Evolutionary conservation across 345 rosid genomes (phyloP).

Genomic region (Salix suchowensis): DNA sequence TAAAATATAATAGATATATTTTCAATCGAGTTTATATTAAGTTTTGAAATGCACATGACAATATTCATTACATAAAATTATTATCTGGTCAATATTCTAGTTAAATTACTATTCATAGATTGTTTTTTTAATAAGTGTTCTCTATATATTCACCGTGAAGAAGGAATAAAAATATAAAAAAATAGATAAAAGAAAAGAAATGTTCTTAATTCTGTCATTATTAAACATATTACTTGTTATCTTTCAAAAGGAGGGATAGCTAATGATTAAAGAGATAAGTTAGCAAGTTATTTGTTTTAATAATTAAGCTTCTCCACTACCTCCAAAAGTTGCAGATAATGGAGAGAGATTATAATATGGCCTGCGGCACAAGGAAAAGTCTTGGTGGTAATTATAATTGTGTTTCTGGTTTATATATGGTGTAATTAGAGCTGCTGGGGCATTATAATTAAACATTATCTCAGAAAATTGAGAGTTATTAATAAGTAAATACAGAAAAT

Average conservation of each 20-base stretch:
- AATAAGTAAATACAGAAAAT: too few species aligned
- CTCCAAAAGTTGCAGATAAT: neutral
- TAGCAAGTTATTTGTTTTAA: neutral
- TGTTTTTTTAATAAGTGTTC: too few species aligned
- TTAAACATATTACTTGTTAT: neutral
- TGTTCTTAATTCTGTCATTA: neutral
- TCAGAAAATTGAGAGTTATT: neutral
- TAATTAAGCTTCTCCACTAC: neutral
- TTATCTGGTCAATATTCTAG: too few species aligned
- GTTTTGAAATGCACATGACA: too few species aligned
- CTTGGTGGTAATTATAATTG: neutral
- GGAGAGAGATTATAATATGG: neutral
- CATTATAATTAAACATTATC: neutral
- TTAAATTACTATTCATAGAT: too few species aligned
- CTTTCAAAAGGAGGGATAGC: conserved; percentile 15
- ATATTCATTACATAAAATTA: too few species aligned
- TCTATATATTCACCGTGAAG: too few species aligned
- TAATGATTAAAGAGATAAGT: conserved; percentile 19
- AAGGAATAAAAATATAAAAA: too few species aligned
- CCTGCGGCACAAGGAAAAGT: neutral
- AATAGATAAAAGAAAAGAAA: too few species aligned
- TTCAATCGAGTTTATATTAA: too few species aligned
- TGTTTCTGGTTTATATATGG: neutral
- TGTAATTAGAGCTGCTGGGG: neutral
- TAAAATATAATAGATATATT: too few species aligned